Conservation (phyloP, 257 asterid species). For the Galeopsis tetrahit region DNA sequence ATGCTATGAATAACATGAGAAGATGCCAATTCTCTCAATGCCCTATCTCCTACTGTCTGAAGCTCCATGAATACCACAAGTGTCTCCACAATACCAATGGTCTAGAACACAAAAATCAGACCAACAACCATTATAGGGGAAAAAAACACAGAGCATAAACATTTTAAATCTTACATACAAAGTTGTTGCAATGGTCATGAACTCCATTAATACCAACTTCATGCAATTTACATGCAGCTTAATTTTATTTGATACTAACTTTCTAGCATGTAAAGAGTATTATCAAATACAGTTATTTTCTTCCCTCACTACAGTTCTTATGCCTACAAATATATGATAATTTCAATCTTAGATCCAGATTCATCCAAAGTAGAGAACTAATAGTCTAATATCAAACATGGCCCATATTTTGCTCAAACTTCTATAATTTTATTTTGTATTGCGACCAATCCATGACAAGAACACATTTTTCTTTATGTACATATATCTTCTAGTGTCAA, state of each 20-base stretch:
- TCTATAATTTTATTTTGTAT: neutral
- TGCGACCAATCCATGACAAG: conserved; percentile 1
- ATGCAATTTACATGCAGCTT: neutral
- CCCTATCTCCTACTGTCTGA: conserved; percentile 78
- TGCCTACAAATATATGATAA: neutral
- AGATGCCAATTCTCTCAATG: conserved; percentile 65
- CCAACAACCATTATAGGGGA: conserved; percentile 20
- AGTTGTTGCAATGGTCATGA: neutral
- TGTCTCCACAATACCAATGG: conserved; percentile 65
- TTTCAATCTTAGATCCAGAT: neutral
- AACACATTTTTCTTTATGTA: neutral
- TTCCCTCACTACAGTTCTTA: neutral
- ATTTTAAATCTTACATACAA: conserved; percentile 7
- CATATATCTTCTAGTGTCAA: neutral
- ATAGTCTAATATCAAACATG: neutral
- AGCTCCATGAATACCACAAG: conserved; percentile 90
- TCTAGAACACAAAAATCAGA: conserved; percentile 41
- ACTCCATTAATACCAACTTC: neutral
- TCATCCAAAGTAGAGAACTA: neutral
- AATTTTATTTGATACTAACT: neutral
- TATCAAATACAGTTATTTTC: neutral
- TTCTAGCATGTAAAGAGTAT: neutral
- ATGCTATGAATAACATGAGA: conserved; percentile 75
- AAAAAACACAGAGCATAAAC: conserved; percentile 2
- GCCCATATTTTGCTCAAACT: neutral